Percentiles rank a stretch among this genome's conserved stretches.
Evolutionary conservation across 495 filamentous ascomycete species (phyloP).

Genomic region (Geoglossum glabrum): DNA sequence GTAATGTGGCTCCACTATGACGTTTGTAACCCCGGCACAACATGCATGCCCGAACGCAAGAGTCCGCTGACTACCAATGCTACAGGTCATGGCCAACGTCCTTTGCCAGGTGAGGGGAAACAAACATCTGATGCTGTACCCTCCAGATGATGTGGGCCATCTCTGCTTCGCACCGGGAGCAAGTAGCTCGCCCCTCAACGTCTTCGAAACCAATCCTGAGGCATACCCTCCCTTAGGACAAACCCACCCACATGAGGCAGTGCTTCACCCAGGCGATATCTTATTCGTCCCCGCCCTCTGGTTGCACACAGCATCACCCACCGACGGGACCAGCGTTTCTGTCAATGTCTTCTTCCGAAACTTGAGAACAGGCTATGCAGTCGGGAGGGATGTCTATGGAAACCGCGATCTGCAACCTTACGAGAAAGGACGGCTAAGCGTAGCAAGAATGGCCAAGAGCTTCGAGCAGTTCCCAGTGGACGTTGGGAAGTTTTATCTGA

Average conservation of each 20-base stretch:
- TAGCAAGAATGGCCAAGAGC: conserved; percentile 42
- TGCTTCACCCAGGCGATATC: conserved; percentile 48
- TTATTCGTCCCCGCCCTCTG: conserved; percentile 67
- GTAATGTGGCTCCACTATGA: conserved; percentile 91
- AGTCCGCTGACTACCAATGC: conserved; percentile 4
- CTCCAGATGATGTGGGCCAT: conserved; percentile 48
- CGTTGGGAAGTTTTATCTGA: conserved; percentile 52
- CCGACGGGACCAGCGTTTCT: conserved; percentile 42
- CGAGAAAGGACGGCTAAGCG: conserved; percentile 54
- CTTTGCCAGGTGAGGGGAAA: conserved; percentile 58
- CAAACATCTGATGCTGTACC: conserved; percentile 58
- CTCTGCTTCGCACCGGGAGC: conserved; percentile 53
- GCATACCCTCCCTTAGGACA: conserved; percentile 23
- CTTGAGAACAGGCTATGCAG: conserved; percentile 44
- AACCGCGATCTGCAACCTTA: conserved; percentile 73
- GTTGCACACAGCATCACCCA: conserved; percentile 56
- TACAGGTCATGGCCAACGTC: conserved; percentile 68
- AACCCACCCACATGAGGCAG: conserved; percentile 46
- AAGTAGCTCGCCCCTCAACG: conserved; percentile 58
- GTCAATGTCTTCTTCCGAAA: conserved; percentile 77
- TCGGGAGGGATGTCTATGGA: conserved; percentile 69
- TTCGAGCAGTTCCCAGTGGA: conserved; percentile 48
- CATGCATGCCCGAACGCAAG: neutral
- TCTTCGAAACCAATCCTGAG: conserved; percentile 29
- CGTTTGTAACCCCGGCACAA: conserved; percentile 23